Evolutionary conservation across 2,329 filamentous ascomycete genomes (phyloP).

Genomic region (Ophiocordyceps camponoti-leonardi): DNA sequence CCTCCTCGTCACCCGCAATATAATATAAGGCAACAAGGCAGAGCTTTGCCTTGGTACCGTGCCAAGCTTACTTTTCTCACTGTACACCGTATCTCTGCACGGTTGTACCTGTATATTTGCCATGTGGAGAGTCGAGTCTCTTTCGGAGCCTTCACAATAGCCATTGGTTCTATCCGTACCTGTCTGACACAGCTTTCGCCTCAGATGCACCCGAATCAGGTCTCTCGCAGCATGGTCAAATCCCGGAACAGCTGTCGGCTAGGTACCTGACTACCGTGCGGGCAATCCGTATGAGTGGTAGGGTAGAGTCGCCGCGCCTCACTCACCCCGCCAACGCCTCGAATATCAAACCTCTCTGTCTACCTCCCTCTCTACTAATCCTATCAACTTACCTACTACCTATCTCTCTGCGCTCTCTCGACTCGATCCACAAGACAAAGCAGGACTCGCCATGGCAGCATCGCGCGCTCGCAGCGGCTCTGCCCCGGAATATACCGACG

Average conservation of each 20-base stretch:
- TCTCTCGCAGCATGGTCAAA: background rate
- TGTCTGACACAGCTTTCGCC: background rate
- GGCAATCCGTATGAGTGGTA: too few relatives aligned
- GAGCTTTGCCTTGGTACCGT: slow-evolving; percentile 4
- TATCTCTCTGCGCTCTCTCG: background rate
- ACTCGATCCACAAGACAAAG: background rate
- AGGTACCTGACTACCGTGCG: background rate
- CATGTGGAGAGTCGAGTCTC: background rate
- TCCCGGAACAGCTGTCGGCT: background rate
- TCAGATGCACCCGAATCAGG: background rate
- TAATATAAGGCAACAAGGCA: slow-evolving; percentile 19
- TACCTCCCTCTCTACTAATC: too few relatives aligned
- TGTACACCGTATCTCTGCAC: background rate
- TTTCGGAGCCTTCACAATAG: background rate
- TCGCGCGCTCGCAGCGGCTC: slow-evolving; percentile 13
- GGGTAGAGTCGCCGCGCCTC: background rate
- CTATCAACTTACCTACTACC: too few relatives aligned
- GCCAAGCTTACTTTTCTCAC: background rate
- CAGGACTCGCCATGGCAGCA: slow-evolving; percentile 11
- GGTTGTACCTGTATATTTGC: too few relatives aligned
- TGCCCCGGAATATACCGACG: slow-evolving; percentile 27
- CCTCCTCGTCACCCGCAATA: slow-evolving; percentile 8
- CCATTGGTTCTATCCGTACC: background rate
- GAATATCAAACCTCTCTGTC: background rate
- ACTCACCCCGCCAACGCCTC: background rate